phyloP scores from a whole-genome alignment of 106 monocot species.

The Dendrobium officinale region DNA sequence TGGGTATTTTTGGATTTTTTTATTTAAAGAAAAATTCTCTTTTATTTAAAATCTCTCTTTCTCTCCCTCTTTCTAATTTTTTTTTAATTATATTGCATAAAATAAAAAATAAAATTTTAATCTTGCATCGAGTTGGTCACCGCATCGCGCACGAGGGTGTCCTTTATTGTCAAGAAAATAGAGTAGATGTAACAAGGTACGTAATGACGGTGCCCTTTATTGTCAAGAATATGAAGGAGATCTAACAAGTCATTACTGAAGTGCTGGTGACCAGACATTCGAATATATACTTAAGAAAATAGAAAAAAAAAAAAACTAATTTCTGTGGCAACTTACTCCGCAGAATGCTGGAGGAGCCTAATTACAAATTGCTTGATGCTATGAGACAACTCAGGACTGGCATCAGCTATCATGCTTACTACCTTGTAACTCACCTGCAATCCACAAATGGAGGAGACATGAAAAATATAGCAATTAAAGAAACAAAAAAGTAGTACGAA shows the following conservation, averaged over 20 bases:
- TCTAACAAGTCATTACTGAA: neutral
- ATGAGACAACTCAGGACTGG: slow-evolving; percentile 51
- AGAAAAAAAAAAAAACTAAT: neutral
- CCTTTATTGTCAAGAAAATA: too few relatives aligned
- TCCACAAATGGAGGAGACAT: slow-evolving; percentile 2
- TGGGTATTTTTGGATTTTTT: too few relatives aligned
- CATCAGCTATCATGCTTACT: slow-evolving; percentile 46
- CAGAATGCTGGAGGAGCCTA: slow-evolving; percentile 53
- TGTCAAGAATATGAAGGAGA: neutral
- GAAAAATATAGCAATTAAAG: slow-evolving; percentile 1
- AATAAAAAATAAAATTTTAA: too few relatives aligned
- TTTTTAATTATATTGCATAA: too few relatives aligned
- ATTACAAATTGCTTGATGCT: slow-evolving; percentile 56
- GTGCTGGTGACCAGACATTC: neutral
- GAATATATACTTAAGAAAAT: neutral
- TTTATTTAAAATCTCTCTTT: too few relatives aligned
- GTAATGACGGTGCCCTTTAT: neutral
- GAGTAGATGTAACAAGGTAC: too few relatives aligned
- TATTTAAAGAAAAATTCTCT: too few relatives aligned
- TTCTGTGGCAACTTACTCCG: slow-evolving; percentile 39
- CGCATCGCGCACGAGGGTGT: too few relatives aligned
- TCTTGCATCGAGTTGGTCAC: too few relatives aligned
- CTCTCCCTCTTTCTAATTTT: too few relatives aligned
- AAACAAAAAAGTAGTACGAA: neutral
- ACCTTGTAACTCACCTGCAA: slow-evolving; percentile 60